Evolutionary conservation across 116 monocot genomes (phyloP).

Genomic region (Phalaenopsis hybrid): DNA sequence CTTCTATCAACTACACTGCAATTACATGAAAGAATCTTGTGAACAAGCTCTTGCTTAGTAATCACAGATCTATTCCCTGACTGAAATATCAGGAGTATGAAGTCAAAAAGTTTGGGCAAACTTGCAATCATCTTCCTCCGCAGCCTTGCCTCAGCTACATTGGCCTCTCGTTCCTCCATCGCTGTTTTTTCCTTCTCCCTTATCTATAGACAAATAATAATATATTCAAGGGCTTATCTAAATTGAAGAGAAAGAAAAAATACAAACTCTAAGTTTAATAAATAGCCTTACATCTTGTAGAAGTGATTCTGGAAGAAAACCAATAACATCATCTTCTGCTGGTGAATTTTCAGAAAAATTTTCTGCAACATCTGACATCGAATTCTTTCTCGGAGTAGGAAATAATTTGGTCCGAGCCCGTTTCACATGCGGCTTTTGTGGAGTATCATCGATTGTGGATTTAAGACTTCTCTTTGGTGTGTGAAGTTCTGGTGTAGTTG

Average conservation of each 20-base stretch:
- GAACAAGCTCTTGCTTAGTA: constrained; percentile 73
- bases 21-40: constrained; percentile 63
- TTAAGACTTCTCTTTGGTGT: constrained; percentile 32
- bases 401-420: constrained; percentile 37
- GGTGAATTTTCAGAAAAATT: constrained; percentile 4
- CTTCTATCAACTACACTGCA: constrained; percentile 58
- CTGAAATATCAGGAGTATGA: constrained; percentile 65
- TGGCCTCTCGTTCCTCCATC: constrained; percentile 39
- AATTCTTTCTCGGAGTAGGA: constrained; percentile 42
- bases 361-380: constrained; percentile 12
- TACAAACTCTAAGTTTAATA: too few relatives aligned
- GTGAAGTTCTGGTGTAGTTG: constrained; percentile 50
- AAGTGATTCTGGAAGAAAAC: constrained; percentile 64
- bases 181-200: constrained; percentile 62
- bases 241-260: too few relatives aligned
- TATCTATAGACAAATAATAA: constrained; percentile 30
- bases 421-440: constrained; percentile 22
- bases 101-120: constrained; percentile 69
- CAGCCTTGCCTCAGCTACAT: constrained; percentile 30
- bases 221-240: too few relatives aligned
- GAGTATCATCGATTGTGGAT: constrained; percentile 13
- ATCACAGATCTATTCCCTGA: constrained; percentile 48
- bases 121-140: constrained; percentile 48
- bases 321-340: constrained; percentile 29
- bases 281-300: constrained; percentile 51